Base-by-base conservation (phyloP, 768 basidiomycete genomes). In the Termitomyces bulborhizus region DNA sequence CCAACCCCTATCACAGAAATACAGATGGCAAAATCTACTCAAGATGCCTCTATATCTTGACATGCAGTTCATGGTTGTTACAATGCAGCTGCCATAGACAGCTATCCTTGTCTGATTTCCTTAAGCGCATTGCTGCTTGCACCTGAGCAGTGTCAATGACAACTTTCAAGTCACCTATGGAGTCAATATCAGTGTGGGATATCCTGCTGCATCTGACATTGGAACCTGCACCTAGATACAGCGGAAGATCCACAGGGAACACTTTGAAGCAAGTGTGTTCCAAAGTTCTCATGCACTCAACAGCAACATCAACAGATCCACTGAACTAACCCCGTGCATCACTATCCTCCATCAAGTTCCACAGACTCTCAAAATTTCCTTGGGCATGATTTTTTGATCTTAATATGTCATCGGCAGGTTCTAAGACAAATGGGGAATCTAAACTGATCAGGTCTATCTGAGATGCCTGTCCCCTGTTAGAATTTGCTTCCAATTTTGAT, bases 41-140 rank as follows among this genome's bases (percentile, higher is more conserved):
- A 21, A 85, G 65, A 55, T 73, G 47, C 39, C 66, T 66, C 68
- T 79, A 80, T 52, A 87, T 73, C 21, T 69, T 60, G 26, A 59
- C 68, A 53, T 78, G 66, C 57, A 86, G 58, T 15, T 61, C 68
- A 15, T 60, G 63, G 50, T 84, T 76, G 9, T 69, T 72, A 62
- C 82, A 80, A 29, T 85, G 82, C 56, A 89, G 51, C 47, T 83
- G 78, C 87, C 88, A 90, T 44, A 90, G 65, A 63, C 86, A 88
- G 31, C 85, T 79, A 32, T 84, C 83, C 40, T 88, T 88, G 4
- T 86, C 84, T 18, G 78, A 78, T 58, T 82, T 82, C 48, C 76
- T 79, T 45, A 90, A 68, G 34, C 85, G 79, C 32, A 89, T 65
- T 12, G 74, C 72, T 5, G 78, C 79, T 9, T 50, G 59, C n/a